A percentile compares a stretch with the other conserved stretches of the same genome.
Evolutionary conservation across 1,139 yeast species (phyloP).

Genomic region (Kurtzmaniella quercitrusa): DNA sequence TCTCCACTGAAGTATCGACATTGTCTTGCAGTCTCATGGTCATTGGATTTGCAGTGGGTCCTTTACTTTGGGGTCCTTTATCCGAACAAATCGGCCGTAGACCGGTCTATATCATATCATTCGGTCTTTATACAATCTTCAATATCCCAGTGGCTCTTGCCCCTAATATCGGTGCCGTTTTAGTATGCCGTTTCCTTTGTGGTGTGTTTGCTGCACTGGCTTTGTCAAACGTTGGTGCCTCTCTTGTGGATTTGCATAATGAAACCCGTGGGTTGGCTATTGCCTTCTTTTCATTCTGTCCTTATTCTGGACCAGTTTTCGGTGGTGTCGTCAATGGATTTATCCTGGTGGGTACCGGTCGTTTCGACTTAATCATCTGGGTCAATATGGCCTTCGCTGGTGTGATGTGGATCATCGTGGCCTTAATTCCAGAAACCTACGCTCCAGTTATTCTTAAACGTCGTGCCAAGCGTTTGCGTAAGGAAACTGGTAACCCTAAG

Average conservation of each 20-base stretch:
- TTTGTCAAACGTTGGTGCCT: slow-evolving; percentile 82
- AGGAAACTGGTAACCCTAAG: slow-evolving; percentile 73
- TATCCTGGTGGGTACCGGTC: slow-evolving; percentile 62
- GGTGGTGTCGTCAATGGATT: slow-evolving; percentile 92
- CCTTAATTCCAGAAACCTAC: slow-evolving; percentile 79
- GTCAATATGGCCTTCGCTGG: slow-evolving; percentile 92
- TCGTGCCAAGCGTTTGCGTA: slow-evolving; percentile 66
- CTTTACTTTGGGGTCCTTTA: slow-evolving; percentile 85
- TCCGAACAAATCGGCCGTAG: slow-evolving; percentile 85
- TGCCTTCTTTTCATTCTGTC: slow-evolving; percentile 88
- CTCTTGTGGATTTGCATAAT: slow-evolving; percentile 79
- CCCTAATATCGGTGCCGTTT: slow-evolving; percentile 74
- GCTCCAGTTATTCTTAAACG: slow-evolving; percentile 80
- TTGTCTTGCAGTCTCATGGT: slow-evolving; percentile 85
- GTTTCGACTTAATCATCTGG: slow-evolving; percentile 77
- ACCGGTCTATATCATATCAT: slow-evolving; percentile 75
- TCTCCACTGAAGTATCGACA: slow-evolving; percentile 73
- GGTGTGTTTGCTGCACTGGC: slow-evolving; percentile 88
- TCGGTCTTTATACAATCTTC: slow-evolving; percentile 69
- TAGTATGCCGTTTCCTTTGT: slow-evolving; percentile 78
- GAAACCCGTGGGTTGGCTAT: slow-evolving; percentile 85
- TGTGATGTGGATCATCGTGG: slow-evolving; percentile 63
- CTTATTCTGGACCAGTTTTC: slow-evolving; percentile 87
- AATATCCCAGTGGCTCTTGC: slow-evolving; percentile 88
- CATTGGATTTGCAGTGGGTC: slow-evolving; percentile 83